These are phyloP conservation scores for Debaryomyces nepalensis DNA, from an alignment of 1,139 yeast genomes.

Conservation along the genomic window DNA sequence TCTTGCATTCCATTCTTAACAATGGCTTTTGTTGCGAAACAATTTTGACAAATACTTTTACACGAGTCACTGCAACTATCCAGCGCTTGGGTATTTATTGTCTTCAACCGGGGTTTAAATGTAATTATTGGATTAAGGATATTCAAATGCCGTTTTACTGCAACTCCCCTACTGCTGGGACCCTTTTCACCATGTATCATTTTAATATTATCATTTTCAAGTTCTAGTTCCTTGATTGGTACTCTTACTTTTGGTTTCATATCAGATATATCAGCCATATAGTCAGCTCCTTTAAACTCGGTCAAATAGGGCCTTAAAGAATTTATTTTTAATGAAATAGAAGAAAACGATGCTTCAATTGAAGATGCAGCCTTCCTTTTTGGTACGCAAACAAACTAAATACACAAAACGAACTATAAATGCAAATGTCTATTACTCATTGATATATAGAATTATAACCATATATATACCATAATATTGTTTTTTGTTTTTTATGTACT, in stretches of 20 bases:
- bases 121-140: not conserved
- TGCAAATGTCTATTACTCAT: constrained; percentile 4
- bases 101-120: constrained; percentile 11
- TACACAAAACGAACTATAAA: not conserved
- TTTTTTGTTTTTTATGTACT: constrained; percentile 1
- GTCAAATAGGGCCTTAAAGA: too few relatives aligned
- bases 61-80: constrained; percentile 11
- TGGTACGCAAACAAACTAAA: too few relatives aligned
- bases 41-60: constrained; percentile 15
- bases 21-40: constrained; percentile 7
- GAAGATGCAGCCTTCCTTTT: not conserved
- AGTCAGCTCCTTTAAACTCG: too few relatives aligned
- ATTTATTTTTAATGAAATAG: too few relatives aligned
- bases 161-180: constrained; percentile 20
- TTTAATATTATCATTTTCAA: constrained; percentile 11
- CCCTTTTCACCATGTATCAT: constrained; percentile 15
- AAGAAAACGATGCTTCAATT: not conserved
- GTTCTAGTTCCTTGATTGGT: not conserved
- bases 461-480: not conserved
- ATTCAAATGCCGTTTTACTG: constrained; percentile 6
- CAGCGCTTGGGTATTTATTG: constrained; percentile 12
- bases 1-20: not conserved
- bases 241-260: not conserved
- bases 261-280: not conserved
- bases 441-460: not conserved